phyloP scores from a whole-genome alignment of 208 protist species.

The Crithidia brevicula region DNA sequence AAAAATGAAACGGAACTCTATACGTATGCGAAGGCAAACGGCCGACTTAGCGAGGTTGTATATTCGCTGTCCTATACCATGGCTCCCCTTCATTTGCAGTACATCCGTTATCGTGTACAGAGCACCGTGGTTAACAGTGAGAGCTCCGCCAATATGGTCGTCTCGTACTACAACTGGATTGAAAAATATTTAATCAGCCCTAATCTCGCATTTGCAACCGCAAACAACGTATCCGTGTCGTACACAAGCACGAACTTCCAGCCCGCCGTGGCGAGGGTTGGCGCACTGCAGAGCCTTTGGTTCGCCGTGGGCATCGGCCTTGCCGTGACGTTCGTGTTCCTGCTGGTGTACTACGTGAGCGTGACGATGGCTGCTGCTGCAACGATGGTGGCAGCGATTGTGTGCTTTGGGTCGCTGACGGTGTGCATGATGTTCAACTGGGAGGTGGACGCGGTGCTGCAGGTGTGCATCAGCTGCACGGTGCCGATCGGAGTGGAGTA shows the following conservation, averaged over 20 bases:
- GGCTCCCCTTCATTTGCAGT: slow-evolving; percentile 1
- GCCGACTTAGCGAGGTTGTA: slow-evolving; percentile 34
- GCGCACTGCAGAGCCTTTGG: slow-evolving; percentile 46
- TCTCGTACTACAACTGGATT: slow-evolving; percentile 30
- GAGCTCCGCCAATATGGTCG: slow-evolving; percentile 5
- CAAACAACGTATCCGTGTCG: slow-evolving; percentile 8
- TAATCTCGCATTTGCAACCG: not conserved
- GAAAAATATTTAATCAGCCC: not conserved
- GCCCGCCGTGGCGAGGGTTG: slow-evolving; percentile 26
- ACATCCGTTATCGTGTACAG: slow-evolving; percentile 30
- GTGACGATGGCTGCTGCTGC: slow-evolving; percentile 30
- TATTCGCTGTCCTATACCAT: slow-evolving; percentile 15
- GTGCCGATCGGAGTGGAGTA: slow-evolving; percentile 61
- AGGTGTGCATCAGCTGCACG: slow-evolving; percentile 54
- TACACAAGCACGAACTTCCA: slow-evolving; percentile 36
- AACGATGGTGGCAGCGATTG: slow-evolving; percentile 37
- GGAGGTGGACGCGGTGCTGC: slow-evolving; percentile 46
- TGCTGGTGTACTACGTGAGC: slow-evolving; percentile 51
- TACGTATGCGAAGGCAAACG: slow-evolving; percentile 20
- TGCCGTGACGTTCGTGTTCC: slow-evolving; percentile 35
- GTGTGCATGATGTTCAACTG: slow-evolving; percentile 43
- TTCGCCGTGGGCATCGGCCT: slow-evolving; percentile 54
- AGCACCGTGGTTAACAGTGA: slow-evolving; percentile 12
- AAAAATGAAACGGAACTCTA: slow-evolving; percentile 26
- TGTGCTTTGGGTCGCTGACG: slow-evolving; percentile 50